Conservation (phyloP, 2,329 filamentous ascomycete genomes). For the Apiospora saccharicola region DNA sequence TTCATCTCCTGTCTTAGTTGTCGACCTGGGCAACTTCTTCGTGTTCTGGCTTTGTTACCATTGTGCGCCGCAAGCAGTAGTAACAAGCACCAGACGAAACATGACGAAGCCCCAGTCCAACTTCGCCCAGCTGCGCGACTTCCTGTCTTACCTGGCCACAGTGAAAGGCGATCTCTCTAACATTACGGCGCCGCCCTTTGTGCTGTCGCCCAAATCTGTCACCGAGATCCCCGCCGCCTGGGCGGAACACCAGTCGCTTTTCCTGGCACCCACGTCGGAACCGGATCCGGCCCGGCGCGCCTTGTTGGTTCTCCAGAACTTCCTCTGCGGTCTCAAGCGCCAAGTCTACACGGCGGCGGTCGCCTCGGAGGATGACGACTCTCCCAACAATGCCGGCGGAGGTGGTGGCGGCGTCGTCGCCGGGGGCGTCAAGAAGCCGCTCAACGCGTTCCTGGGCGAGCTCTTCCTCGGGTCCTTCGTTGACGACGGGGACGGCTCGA, state of each 20-base stretch:
- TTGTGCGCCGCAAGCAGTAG: not conserved
- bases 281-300: conserved; percentile 47
- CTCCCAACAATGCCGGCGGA: no score
- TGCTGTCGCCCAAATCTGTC: conserved; percentile 61
- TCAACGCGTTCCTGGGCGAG: conserved; percentile 62
- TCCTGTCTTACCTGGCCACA: conserved; percentile 55
- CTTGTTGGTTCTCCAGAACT: conserved; percentile 55
- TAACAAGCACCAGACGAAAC: not conserved
- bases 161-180: conserved; percentile 64
- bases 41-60: not conserved
- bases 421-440: conserved; percentile 56
- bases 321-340: conserved; percentile 51
- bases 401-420: conserved; percentile 43
- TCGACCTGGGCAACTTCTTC: not conserved
- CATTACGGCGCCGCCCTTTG: conserved; percentile 63
- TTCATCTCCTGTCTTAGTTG: not conserved
- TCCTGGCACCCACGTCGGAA: conserved; percentile 52
- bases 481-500: conserved; percentile 29
- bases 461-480: conserved; percentile 50
- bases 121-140: conserved; percentile 41
- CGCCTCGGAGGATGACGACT: conserved; percentile 29
- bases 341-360: conserved; percentile 44
- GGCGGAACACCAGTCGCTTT: conserved; percentile 61
- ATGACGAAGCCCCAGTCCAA: conserved; percentile 34
- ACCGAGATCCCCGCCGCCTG: conserved; percentile 65